A percentile compares a stretch with the other conserved stretches of the same genome.
Conservation (phyloP, 176 grass and related monocot genomes). For the Carex kokanica region DNA sequence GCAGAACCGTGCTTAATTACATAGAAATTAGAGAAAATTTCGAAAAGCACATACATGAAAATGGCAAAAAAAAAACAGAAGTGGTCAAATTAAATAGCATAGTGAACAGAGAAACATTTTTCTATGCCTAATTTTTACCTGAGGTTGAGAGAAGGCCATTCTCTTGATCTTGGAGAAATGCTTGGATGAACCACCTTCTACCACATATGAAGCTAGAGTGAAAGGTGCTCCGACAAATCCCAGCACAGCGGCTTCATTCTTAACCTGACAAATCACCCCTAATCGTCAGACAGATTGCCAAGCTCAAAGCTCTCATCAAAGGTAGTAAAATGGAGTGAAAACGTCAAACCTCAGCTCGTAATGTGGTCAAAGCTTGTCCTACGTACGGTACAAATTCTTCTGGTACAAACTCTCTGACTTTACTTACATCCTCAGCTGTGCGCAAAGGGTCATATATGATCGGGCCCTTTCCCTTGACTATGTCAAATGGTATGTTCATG, state of each 20-base stretch:
- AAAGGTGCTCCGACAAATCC: conserved; percentile 98
- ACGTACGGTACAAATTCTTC: conserved; percentile 88
- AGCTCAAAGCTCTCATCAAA: not conserved
- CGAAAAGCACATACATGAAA: not conserved
- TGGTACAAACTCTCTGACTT: conserved; percentile 94
- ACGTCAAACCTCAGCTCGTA: conserved; percentile 68
- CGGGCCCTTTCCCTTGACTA: conserved; percentile 97
- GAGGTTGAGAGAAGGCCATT: conserved; percentile 87
- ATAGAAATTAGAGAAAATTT: conserved; percentile 9
- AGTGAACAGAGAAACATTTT: not conserved
- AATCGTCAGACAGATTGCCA: not conserved
- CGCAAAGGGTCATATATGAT: conserved; percentile 83
- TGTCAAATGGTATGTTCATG: conserved; percentile 99
- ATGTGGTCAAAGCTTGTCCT: conserved; percentile 76
- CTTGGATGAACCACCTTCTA: conserved; percentile 99
- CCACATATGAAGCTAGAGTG: conserved; percentile 90
- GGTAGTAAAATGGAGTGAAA: not conserved
- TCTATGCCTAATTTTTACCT: conserved; percentile 36
- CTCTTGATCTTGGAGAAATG: conserved; percentile 95
- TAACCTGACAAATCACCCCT: conserved; percentile 59
- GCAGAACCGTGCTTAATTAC: not conserved
- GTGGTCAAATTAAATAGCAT: not conserved
- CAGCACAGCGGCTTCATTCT: conserved; percentile 88
- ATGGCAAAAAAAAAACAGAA: not conserved
- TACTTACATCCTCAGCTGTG: conserved; percentile 71